phyloP scores from a whole-genome alignment of 306 rosid genomes.

The Echinosophora koreensis region DNA sequence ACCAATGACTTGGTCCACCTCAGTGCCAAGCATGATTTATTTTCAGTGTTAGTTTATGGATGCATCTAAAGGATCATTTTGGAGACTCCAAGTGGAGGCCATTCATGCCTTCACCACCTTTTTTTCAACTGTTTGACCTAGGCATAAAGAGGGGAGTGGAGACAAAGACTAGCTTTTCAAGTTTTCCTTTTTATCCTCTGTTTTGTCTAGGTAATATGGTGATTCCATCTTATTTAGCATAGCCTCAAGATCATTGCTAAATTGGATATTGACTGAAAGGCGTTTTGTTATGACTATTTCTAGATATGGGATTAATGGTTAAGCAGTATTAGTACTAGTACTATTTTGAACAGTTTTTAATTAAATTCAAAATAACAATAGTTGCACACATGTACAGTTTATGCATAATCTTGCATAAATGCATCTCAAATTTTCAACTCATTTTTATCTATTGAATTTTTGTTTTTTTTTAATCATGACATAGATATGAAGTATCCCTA shows the following conservation, averaged over 20 bases:
- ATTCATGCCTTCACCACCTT: conserved; percentile 45
- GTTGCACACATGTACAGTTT: background rate
- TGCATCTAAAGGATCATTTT: conserved; percentile 39
- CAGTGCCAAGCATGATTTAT: conserved; percentile 17
- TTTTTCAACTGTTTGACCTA: conserved; percentile 52
- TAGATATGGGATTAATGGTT: background rate
- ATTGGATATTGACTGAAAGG: background rate
- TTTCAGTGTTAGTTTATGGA: conserved; percentile 25
- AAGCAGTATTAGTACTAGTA: background rate
- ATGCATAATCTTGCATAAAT: background rate
- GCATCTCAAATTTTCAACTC: conserved; percentile 17
- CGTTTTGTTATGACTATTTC: background rate
- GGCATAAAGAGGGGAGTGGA: background rate
- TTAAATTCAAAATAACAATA: background rate
- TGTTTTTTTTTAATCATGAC: too few relatives aligned
- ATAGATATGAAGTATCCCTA: too few relatives aligned
- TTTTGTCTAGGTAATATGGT: background rate
- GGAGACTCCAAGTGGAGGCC: conserved; percentile 76
- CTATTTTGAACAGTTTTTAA: background rate
- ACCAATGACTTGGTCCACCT: conserved; percentile 31
- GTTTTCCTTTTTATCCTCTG: background rate
- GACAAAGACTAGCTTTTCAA: conserved; percentile 45
- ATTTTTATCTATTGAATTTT: background rate
- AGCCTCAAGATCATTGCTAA: conserved; percentile 1
- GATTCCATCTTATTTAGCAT: conserved; percentile 13